Evolutionary conservation across 768 basidiomycete genomes (phyloP), one percentile per base, ranked within the genome.

Genomic region (Collybiopsis luxurians): DNA sequence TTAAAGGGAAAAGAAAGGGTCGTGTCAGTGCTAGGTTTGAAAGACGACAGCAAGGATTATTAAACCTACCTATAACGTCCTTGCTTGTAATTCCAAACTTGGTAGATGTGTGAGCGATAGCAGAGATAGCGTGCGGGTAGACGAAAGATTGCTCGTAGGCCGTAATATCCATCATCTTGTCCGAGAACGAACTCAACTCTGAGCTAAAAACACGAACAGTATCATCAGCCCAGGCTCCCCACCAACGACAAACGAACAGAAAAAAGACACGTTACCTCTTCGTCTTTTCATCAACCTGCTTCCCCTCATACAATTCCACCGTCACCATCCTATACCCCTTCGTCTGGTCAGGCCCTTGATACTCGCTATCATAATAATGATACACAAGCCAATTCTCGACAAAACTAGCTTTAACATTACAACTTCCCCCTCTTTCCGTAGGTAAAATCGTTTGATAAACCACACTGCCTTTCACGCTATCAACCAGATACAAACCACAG

Each of bases 361-460:
- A 69, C 21, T 82, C 79, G 12, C 76, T 80, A 51, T 92, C 87
- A 66, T 86, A 93, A 66, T 91, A 95, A 56, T 88, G 79, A 71
- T 94, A 96, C 7, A 94, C 88, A 43, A 98, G 68, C 95, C 95
- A 97, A 67, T 98, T 97, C 72, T 98, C 95, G 23, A 81, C 78
- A 53, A 98, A 73, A 2, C 75, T 71, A 19, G 84, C 83, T 61
- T 88, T 82, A 17, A 96, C 73, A 60, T 88, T 81, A 68, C 92
- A 91, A 5, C 64, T 73, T 34, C 66, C n/a, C n/a, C n/a, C 72
- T 52, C 59, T 66, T 21, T 67, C 64, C 2, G 74, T 66, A 12
- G 85, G 82, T 7, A 95, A 66, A 28, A 75, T 73, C 2, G 79
- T 77, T 40, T 82, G 80, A 69, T 95, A 94, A 2, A 95, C 61